These are phyloP conservation scores for Phanerochaete carnosa DNA, from an alignment of 768 basidiomycete genomes.

Conservation along the genomic window DNA sequence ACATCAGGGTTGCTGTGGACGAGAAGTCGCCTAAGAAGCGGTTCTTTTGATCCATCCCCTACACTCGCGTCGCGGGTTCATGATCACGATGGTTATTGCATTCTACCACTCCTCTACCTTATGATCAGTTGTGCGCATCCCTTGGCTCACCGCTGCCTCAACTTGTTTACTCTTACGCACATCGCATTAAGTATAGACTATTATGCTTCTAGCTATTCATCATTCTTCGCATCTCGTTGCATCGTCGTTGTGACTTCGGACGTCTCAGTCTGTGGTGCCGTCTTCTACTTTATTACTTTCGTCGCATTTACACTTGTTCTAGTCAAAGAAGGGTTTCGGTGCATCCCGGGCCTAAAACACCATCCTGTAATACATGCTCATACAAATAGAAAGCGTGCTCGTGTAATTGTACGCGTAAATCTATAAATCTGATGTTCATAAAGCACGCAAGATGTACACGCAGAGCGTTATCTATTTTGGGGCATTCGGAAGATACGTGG, in stretches of 20 bases:
- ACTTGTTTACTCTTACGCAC: slow-evolving; percentile 1
- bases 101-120: neutral
- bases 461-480: neutral
- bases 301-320: neutral
- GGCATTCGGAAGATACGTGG: neutral
- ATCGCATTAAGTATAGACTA: slow-evolving; percentile 5
- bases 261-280: neutral
- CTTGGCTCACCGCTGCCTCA: neutral
- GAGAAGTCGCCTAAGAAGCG: slow-evolving; percentile 71
- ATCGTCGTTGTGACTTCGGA: slow-evolving; percentile 1
- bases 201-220: slow-evolving; percentile 7
- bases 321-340: neutral
- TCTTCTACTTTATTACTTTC: neutral
- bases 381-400: slow-evolving; percentile 24
- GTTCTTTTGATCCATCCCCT: slow-evolving; percentile 54
- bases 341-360: slow-evolving; percentile 7
- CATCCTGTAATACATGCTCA: slow-evolving; percentile 10
- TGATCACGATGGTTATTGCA: neutral
- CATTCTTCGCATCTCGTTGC: neutral
- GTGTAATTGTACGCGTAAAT: slow-evolving; percentile 31
- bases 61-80: neutral
- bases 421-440: slow-evolving; percentile 11
- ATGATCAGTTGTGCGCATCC: neutral
- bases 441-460: neutral
- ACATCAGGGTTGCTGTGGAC: slow-evolving; percentile 71